phyloP scores from a whole-genome alignment of 306 rosid genomes.

The Prunus mira region DNA sequence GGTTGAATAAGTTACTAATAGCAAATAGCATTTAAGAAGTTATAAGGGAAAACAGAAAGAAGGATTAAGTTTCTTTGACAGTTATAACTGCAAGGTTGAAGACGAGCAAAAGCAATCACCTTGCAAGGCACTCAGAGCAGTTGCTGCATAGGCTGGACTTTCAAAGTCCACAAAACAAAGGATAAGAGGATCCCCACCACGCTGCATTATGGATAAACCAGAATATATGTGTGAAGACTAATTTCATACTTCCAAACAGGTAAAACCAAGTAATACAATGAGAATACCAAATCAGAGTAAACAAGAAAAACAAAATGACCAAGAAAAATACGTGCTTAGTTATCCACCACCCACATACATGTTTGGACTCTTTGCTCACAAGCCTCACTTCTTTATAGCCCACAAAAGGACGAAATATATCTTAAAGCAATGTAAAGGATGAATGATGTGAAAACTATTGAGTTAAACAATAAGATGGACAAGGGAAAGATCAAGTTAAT shows the following conservation, averaged over 20 bases:
- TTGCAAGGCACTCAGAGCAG: conserved; percentile 90
- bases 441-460: conserved; percentile 8
- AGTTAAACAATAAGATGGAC: background rate
- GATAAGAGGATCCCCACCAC: conserved; percentile 86
- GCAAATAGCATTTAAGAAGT: background rate
- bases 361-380: conserved; percentile 81
- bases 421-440: conserved; percentile 44
- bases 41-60: background rate
- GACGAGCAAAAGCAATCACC: conserved; percentile 40
- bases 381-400: conserved; percentile 94
- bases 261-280: background rate
- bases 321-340: background rate
- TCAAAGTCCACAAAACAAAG: conserved; percentile 89
- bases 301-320: background rate
- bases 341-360: conserved; percentile 45
- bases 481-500: conserved; percentile 14
- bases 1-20: background rate
- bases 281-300: conserved; percentile 13
- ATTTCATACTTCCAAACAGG: conserved; percentile 12
- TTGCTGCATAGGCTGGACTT: conserved; percentile 86
- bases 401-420: conserved; percentile 92
- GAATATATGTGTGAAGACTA: conserved; percentile 15
- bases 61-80: conserved; percentile 5
- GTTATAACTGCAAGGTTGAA: conserved; percentile 7
- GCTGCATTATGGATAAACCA: conserved; percentile 47